Percentiles rank a stretch among this genome's conserved stretches.
Evolutionary conservation across 495 filamentous ascomycete species (phyloP).

Genomic region (Daldinia childiae): DNA sequence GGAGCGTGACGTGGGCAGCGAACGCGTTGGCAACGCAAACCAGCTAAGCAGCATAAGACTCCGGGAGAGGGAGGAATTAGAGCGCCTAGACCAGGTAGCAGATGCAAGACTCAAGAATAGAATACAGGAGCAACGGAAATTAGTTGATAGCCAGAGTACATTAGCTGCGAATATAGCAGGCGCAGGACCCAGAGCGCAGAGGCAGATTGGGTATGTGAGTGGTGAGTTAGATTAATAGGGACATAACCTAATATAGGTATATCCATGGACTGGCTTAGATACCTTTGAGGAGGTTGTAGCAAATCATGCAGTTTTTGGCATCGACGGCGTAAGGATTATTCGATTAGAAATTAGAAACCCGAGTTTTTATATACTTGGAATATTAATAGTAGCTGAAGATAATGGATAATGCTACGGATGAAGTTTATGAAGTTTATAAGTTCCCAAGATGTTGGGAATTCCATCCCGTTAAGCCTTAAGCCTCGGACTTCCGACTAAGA

Average conservation of each 20-base stretch:
- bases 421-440: too few species aligned
- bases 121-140: conserved; percentile 55
- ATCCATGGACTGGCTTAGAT: too few species aligned
- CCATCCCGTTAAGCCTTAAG: too few species aligned
- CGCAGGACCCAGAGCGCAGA: conserved; percentile 46
- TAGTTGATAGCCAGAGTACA: conserved; percentile 56
- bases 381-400: too few species aligned
- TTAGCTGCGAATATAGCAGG: conserved; percentile 51
- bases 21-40: conserved; percentile 50
- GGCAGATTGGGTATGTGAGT: conserved; percentile 58
- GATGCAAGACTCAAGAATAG: conserved; percentile 49
- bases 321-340: too few species aligned
- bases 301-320: too few species aligned
- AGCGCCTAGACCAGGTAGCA: conserved; percentile 49
- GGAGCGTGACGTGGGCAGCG: conserved; percentile 48
- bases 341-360: too few species aligned
- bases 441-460: not conserved
- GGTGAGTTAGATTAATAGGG: conserved; percentile 50
- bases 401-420: too few species aligned
- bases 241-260: too few species aligned
- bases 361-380: too few species aligned
- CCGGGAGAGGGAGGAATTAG: conserved; percentile 55
- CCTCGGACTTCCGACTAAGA: not conserved
- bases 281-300: too few species aligned
- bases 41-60: conserved; percentile 54